Conservation (phyloP, 495 filamentous ascomycete species). For the Paragyromitra xinjiangensis region DNA sequence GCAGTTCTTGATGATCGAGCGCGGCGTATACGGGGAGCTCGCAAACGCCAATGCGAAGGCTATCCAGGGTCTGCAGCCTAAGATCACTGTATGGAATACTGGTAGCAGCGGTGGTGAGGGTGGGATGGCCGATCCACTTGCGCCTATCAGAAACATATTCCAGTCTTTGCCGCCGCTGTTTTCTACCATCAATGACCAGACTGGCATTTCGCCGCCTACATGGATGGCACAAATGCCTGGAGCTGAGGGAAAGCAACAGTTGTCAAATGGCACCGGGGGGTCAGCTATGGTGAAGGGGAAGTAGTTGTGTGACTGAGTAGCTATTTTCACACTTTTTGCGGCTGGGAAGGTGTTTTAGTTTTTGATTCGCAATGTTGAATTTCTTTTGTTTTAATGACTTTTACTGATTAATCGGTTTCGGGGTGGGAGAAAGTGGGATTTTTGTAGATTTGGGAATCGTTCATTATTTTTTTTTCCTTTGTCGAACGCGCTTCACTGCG, state of each 20-base stretch:
- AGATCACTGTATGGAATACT: slow-evolving; percentile 90
- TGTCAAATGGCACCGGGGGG: not conserved
- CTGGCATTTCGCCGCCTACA: slow-evolving; percentile 75
- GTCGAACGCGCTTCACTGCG: not conserved
- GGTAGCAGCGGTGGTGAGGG: slow-evolving; percentile 61
- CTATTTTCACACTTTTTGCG: not conserved
- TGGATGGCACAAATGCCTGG: slow-evolving; percentile 63
- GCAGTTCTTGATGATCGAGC: slow-evolving; percentile 81
- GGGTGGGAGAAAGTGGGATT: not conserved
- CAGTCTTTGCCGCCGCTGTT: slow-evolving; percentile 81
- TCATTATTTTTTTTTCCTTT: slow-evolving; percentile 13
- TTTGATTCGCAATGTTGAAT: not conserved
- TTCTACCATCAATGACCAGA: slow-evolving; percentile 84
- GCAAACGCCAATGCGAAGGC: slow-evolving; percentile 75
- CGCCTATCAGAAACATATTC: slow-evolving; percentile 69
- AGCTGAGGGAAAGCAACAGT: slow-evolving; percentile 3
- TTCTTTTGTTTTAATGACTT: slow-evolving; percentile 1
- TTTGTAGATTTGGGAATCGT: slow-evolving; percentile 24
- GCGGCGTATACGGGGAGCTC: slow-evolving; percentile 70
- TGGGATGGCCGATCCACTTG: slow-evolving; percentile 61
- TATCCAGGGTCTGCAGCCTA: slow-evolving; percentile 79
- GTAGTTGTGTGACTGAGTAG: not conserved
- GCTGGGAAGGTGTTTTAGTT: not conserved
- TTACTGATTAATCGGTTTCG: slow-evolving; percentile 14
- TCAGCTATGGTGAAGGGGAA: slow-evolving; percentile 28